phyloP scores from a whole-genome alignment of 2,329 filamentous ascomycete species.

The Ceratocystiopsis sp. region DNA sequence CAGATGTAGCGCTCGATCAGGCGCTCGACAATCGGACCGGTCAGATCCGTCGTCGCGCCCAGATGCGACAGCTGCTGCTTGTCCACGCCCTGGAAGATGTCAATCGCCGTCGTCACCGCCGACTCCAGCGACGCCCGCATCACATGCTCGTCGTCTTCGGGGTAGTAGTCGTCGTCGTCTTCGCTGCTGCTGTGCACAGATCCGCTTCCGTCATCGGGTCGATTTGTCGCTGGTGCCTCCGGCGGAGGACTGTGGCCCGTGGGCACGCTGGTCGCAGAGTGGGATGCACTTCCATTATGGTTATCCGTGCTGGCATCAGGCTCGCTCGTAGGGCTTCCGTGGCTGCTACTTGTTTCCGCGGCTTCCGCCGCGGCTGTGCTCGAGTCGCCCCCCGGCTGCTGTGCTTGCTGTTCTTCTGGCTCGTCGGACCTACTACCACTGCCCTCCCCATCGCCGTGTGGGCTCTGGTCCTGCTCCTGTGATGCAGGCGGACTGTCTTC shows the following conservation, averaged over 20 bases:
- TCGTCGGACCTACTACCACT: not conserved
- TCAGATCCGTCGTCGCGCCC: conserved; percentile 83
- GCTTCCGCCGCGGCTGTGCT: too few relatives aligned
- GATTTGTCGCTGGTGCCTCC: too few relatives aligned
- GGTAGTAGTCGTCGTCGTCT: conserved; percentile 36
- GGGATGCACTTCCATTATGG: too few relatives aligned
- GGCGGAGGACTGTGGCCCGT: too few relatives aligned
- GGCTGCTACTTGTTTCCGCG: too few relatives aligned
- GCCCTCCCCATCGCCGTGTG: not conserved
- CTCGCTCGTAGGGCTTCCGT: not conserved
- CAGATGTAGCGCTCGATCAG: conserved; percentile 90
- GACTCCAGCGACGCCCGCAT: conserved; percentile 83
- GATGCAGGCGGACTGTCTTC: too few relatives aligned
- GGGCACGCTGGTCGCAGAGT: too few relatives aligned
- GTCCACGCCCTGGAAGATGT: conserved; percentile 88
- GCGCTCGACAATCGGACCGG: conserved; percentile 77
- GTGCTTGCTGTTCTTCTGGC: too few relatives aligned
- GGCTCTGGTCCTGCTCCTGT: not conserved
- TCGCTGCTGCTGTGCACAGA: conserved; percentile 3
- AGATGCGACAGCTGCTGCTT: conserved; percentile 87
- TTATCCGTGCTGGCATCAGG: not conserved
- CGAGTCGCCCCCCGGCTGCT: too few relatives aligned
- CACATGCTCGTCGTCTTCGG: conserved; percentile 79
- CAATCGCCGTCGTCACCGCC: conserved; percentile 82
- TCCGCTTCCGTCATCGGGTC: not conserved